A percentile compares a stretch with the other conserved stretches of the same genome.
These are phyloP conservation scores for Alternaria solani DNA, from an alignment of 2,329 filamentous ascomycete species.

Conservation along the genomic window DNA sequence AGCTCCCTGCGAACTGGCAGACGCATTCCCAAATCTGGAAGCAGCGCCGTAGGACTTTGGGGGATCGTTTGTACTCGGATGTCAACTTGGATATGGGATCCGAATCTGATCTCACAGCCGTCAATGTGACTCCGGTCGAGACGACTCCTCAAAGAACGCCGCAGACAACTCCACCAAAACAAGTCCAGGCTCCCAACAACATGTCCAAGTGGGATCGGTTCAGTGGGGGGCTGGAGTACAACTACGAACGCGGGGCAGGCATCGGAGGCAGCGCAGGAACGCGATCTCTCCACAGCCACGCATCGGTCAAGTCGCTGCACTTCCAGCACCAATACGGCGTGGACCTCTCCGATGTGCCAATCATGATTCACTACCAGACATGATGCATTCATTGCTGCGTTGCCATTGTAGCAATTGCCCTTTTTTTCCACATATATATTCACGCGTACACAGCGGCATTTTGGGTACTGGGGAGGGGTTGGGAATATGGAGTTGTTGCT, in stretches of 20 bases:
- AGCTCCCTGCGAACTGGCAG: conserved; percentile 34
- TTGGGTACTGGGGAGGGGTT: neutral
- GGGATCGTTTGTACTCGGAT: conserved; percentile 32
- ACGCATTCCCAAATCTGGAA: conserved; percentile 37
- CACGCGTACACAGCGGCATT: conserved; percentile 20
- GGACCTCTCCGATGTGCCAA: conserved; percentile 46
- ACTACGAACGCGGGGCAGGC: conserved; percentile 46
- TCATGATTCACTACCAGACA: conserved; percentile 41
- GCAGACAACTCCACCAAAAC: neutral
- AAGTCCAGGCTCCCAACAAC: conserved; percentile 1
- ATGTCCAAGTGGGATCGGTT: conserved; percentile 41
- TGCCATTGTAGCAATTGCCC: conserved; percentile 7
- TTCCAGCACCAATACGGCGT: conserved; percentile 41
- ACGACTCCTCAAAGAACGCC: neutral
- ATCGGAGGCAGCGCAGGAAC: conserved; percentile 50
- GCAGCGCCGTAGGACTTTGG: conserved; percentile 43
- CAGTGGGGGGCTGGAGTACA: conserved; percentile 47
- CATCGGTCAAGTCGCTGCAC: conserved; percentile 42
- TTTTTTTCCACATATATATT: conserved; percentile 16
- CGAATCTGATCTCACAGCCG: neutral
- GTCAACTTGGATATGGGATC: conserved; percentile 11
- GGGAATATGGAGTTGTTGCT: conserved; percentile 18
- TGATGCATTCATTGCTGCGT: conserved; percentile 24
- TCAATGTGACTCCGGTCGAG: neutral
- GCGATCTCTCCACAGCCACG: conserved; percentile 40